These are phyloP conservation scores for Fusarium praegraminearum DNA, from an alignment of 2,329 filamentous ascomycete species.

Conservation along the genomic window DNA sequence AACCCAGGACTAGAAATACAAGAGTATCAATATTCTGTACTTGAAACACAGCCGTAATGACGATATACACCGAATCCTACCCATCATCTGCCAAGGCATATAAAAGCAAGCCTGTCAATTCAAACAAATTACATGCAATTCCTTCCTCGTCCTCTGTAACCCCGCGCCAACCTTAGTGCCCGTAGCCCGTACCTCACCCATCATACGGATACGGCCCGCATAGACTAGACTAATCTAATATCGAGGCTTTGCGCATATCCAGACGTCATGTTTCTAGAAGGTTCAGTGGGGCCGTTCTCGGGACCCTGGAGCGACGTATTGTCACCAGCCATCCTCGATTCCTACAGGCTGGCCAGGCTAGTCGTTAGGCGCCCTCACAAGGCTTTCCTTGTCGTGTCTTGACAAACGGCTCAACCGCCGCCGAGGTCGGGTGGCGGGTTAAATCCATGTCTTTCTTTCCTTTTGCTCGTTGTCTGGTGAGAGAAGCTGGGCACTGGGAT, in stretches of 20 bases:
- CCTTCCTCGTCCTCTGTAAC: background rate
- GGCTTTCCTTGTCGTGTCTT: slow-evolving; percentile 14
- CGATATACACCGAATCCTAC: slow-evolving; percentile 8
- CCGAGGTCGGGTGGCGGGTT: slow-evolving; percentile 22
- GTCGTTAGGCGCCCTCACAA: slow-evolving; percentile 23
- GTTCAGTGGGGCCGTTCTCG: slow-evolving; percentile 55
- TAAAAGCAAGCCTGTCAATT: slow-evolving; percentile 15
- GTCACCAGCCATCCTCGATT: slow-evolving; percentile 29
- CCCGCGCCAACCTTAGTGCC: slow-evolving; percentile 44
- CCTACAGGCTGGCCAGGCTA: slow-evolving; percentile 8
- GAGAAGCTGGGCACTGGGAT: slow-evolving; percentile 20
- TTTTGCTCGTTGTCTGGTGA: slow-evolving; percentile 4
- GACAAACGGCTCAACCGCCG: slow-evolving; percentile 24
- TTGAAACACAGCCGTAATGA: background rate
- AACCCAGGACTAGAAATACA: background rate
- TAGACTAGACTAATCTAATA: slow-evolving; percentile 39
- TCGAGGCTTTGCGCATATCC: slow-evolving; percentile 54
- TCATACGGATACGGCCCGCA: slow-evolving; percentile 17
- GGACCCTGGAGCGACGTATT: slow-evolving; percentile 23
- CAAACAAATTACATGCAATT: slow-evolving; percentile 10
- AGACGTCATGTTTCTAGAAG: slow-evolving; percentile 57
- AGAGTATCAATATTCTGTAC: background rate
- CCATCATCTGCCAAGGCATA: slow-evolving; percentile 5
- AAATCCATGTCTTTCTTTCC: slow-evolving; percentile 3
- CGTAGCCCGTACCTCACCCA: slow-evolving; percentile 16